Percentiles rank a stretch among this genome's conserved stretches.
These are phyloP conservation scores for Ogataea dorogensis DNA, from an alignment of 805 yeast species.

Conservation along the genomic window DNA sequence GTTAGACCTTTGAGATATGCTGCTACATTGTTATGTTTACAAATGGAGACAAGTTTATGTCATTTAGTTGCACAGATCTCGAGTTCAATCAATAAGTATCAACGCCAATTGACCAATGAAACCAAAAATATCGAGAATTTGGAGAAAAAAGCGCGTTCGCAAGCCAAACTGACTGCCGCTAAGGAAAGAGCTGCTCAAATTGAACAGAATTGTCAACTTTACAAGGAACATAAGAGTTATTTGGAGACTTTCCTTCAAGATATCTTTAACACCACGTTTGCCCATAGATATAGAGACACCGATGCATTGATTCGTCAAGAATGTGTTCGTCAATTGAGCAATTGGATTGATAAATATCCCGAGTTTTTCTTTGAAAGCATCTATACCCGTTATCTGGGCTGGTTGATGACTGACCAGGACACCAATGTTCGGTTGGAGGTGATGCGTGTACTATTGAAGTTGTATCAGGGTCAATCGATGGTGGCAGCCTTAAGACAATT, in stretches of 20 bases:
- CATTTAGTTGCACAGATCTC: conserved; percentile 41
- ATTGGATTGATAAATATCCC: conserved; percentile 71
- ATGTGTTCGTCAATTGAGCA: conserved; percentile 61
- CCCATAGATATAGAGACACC: conserved; percentile 76
- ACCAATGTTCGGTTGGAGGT: conserved; percentile 64
- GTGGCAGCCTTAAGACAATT: conserved; percentile 74
- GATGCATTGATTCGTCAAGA: conserved; percentile 71
- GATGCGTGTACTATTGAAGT: conserved; percentile 49
- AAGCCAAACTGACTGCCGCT: conserved; percentile 32
- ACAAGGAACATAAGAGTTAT: conserved; percentile 49
- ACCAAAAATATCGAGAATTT: conserved; percentile 21
- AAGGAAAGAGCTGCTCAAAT: conserved; percentile 48
- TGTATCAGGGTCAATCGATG: conserved; percentile 43
- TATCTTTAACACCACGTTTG: conserved; percentile 62
- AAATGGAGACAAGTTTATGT: conserved; percentile 61
- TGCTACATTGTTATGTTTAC: conserved; percentile 57
- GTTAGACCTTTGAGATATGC: conserved; percentile 70
- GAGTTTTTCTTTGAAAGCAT: conserved; percentile 67
- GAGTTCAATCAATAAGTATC: conserved; percentile 40
- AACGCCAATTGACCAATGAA: conserved; percentile 41
- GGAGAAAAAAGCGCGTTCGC: conserved; percentile 33
- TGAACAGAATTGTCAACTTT: conserved; percentile 39
- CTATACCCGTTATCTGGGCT: conserved; percentile 75
- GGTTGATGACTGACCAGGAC: conserved; percentile 76
- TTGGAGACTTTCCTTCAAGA: conserved; percentile 61